phyloP scores from a whole-genome alignment of 78 protist species.

The Dictyostelium capitatum region DNA sequence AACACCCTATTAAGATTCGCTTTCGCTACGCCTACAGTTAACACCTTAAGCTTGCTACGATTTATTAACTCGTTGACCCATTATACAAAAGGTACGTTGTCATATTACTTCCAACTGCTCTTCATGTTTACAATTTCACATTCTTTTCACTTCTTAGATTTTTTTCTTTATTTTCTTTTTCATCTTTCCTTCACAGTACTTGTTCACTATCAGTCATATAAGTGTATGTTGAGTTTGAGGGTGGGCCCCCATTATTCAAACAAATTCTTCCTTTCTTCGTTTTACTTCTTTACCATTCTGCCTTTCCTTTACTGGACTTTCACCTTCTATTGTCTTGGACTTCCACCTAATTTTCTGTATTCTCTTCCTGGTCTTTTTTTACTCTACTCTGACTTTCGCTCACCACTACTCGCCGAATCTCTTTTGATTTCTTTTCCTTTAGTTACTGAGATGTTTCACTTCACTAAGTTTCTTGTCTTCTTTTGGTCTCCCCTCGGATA shows the following conservation, averaged over 20 bases:
- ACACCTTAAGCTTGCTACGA: slow-evolving; percentile 36
- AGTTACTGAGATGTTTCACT: slow-evolving; percentile 93
- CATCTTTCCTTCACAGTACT: slow-evolving; percentile 95
- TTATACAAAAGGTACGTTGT: slow-evolving; percentile 29
- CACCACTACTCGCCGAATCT: slow-evolving; percentile 94
- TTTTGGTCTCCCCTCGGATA: slow-evolving; percentile 12
- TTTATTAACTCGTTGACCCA: slow-evolving; percentile 34
- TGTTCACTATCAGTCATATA: slow-evolving; percentile 93
- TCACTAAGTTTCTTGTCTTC: slow-evolving; percentile 90
- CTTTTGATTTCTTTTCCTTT: slow-evolving; percentile 95
- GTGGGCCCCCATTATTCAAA: slow-evolving; percentile 83
- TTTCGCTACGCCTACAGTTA: slow-evolving; percentile 37
- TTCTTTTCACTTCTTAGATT: slow-evolving; percentile 56
- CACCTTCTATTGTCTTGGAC: slow-evolving; percentile 88
- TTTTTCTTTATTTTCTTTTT: slow-evolving; percentile 51
- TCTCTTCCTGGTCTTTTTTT: background rate
- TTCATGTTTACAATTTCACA: slow-evolving; percentile 9
- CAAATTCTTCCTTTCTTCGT: slow-evolving; percentile 91
- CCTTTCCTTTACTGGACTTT: slow-evolving; percentile 85
- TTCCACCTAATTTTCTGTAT: slow-evolving; percentile 70
- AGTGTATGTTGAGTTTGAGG: slow-evolving; percentile 89
- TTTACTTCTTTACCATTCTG: slow-evolving; percentile 56
- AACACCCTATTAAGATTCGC: slow-evolving; percentile 29
- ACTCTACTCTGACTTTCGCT: slow-evolving; percentile 88
- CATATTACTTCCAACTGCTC: slow-evolving; percentile 1